Evolutionary conservation across 495 filamentous ascomycete genomes (phyloP).

Genomic region (Evansstolkia leycettana): DNA sequence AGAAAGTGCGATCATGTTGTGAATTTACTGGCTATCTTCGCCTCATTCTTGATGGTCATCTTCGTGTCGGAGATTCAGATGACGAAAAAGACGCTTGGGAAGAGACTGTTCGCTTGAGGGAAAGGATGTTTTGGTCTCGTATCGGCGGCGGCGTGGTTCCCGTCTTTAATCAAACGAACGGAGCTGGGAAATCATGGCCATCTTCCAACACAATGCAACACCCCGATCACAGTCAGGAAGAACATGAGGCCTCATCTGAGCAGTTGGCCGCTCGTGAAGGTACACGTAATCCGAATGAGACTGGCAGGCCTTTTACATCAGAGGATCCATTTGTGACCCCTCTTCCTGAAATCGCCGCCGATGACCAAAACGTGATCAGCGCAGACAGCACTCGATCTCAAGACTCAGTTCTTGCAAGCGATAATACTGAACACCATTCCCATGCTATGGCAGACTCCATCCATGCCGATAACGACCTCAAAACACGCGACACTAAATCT

Average conservation of each 20-base stretch:
- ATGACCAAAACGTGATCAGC: not conserved
- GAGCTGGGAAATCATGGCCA: constrained; percentile 2
- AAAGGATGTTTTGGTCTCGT: constrained; percentile 92
- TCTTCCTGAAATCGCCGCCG: constrained; percentile 3
- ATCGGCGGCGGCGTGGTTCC: constrained; percentile 84
- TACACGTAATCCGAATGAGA: not conserved
- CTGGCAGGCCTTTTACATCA: not conserved
- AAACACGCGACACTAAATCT: too few species aligned
- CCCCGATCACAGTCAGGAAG: not conserved
- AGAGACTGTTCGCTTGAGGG: constrained; percentile 75
- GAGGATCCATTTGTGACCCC: constrained; percentile 9
- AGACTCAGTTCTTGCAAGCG: too few species aligned
- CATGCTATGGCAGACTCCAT: too few species aligned
- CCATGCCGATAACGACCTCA: too few species aligned
- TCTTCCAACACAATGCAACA: not conserved
- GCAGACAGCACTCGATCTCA: too few species aligned
- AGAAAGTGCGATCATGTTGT: constrained; percentile 72
- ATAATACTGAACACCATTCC: too few species aligned
- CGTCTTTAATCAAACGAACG: constrained; percentile 22
- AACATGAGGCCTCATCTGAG: not conserved
- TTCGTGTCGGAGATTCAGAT: constrained; percentile 61
- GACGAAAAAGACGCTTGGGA: constrained; percentile 83
- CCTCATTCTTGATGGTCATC: constrained; percentile 79
- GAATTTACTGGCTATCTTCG: constrained; percentile 87
- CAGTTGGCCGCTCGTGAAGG: not conserved